Base-by-base conservation (phyloP, 805 yeast genomes). In the Ogataea philodendri region DNA sequence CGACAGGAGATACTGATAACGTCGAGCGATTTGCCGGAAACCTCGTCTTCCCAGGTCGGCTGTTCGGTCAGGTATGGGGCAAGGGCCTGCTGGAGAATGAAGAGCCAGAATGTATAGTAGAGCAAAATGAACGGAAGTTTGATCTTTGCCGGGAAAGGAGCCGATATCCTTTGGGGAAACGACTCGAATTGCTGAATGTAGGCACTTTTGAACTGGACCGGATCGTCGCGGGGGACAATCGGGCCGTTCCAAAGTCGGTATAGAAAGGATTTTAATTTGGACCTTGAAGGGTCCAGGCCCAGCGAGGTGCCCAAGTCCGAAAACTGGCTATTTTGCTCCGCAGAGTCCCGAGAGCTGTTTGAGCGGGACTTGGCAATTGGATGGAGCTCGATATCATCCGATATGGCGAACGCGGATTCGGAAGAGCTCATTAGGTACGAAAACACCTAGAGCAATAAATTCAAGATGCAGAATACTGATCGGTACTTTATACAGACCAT, bases 181-280 rank as follows among this genome's bases (percentile, higher is more conserved):
- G 49, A 52, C 33, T 78, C 81, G 20, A 74, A 39, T 15, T 39
- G 51, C 26, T 39, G 54, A 7, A 50, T 24, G 21, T 45, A 39
- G 5, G 42, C 37, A 29, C 41, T 43, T 3, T 58, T 54, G 23
- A 69, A 60, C 3, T 41, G 38, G 1, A 82, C 79, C 3, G 76
- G 71, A 1, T 59, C 62, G 46, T 79, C 84, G 13, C 42, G 39
- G 1, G 76, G 69, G 3, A 48, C 45, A 2, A 42, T 48, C 0
- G 87, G 86, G 1, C 88, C 86, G n/a, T 59, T 36, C 81, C 84
- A 74, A 1, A 74, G 15, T 14, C 45, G 50, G 13, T 18, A 8
- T n/a, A 40, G 23, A 17, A 49, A 50, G 11, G 30, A 17, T 5
- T 22, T 36, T 3, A 30, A 3, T 9, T 36, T 46, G 11, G 25